A percentile compares a stretch with the other conserved stretches of the same genome.
Conservation (phyloP, 768 basidiomycete species). For the Asterophora parasitica region DNA sequence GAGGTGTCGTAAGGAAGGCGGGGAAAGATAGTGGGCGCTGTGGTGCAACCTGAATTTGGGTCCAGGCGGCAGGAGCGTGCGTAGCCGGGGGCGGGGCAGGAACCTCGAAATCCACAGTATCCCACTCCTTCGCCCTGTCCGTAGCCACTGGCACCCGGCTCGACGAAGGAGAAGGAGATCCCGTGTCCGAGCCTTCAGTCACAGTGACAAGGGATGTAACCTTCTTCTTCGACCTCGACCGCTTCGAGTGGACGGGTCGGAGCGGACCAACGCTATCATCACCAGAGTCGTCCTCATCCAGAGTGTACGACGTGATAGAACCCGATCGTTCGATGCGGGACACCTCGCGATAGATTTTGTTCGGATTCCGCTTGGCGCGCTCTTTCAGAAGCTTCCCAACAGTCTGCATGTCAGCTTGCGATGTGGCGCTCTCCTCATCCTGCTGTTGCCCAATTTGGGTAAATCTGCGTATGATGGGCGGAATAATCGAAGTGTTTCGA, state of each 20-base stretch:
- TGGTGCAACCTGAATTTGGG: neutral
- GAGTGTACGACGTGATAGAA: constrained; percentile 9
- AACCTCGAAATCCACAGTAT: no score
- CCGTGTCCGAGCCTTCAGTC: neutral
- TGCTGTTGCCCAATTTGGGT: neutral
- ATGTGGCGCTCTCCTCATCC: neutral
- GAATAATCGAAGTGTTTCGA: neutral
- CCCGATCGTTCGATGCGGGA: constrained; percentile 16
- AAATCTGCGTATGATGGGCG: constrained; percentile 3
- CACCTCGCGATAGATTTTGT: constrained; percentile 2
- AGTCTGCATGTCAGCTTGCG: constrained; percentile 2
- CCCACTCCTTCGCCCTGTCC: neutral
- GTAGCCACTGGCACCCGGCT: neutral
- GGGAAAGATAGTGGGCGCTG: neutral
- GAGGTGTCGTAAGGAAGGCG: neutral
- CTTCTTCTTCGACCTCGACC: neutral
- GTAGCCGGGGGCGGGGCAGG: neutral
- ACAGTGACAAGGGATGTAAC: neutral
- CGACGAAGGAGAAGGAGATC: neutral
- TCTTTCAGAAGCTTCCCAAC: constrained; percentile 13
- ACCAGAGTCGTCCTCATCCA: neutral
- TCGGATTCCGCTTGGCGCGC: constrained; percentile 12
- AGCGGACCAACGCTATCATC: neutral
- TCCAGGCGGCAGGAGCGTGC: neutral
- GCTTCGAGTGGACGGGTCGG: neutral